Evolutionary conservation across 768 basidiomycete species (phyloP), one percentile per base, ranked within the genome.

Genomic region (Rhodotorula diobovata): DNA sequence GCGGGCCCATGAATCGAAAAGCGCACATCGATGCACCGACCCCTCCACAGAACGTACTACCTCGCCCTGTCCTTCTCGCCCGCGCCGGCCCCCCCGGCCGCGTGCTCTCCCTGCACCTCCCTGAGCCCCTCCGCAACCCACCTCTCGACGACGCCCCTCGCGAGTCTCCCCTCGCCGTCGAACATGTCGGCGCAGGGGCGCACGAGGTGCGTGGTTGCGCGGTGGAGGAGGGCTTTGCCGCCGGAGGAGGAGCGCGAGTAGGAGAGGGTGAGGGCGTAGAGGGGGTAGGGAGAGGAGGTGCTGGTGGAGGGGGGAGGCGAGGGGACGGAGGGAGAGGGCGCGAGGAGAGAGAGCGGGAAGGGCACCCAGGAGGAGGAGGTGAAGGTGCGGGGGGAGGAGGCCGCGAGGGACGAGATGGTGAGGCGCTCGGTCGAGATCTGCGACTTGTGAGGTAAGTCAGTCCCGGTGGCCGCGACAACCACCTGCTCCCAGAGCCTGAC

Each of bases 371-470:
- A 63, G 6, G 70, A 66, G 46, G 43, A 21, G 28, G 68, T 63
- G 2, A 57, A 28, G 37, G 41, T n/a, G 21, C 21, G 45, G 1
- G 60, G 50, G 4, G 64, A 51, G 18, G 72, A 63, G 7, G 30
- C 10, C 11, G 70, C 65, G 61, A 66, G 46, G 2, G 72, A 69
- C 9, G 67, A 66, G 61, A 69, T 45, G 32, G 61, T 61, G 39
- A 73, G 55, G n/a, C 41, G 46, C 35, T 73, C 67, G 34, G 72
- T 73, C 28, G 72, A 58, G 63, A 68, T 73, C 67, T 68, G 69
- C 39, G 37, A 20, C n/a, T 25, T 16, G 45, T 34, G 8, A 6
- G 10, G 43, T 28, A 37, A 10, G 21, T 25, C 6, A 11, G 37
- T 20, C 4, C 20, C 23, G 45, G 12, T 15, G 45, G 12, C 9